Conservation (phyloP, 257 asterid genomes). For the Penstemon davidsonii region DNA sequence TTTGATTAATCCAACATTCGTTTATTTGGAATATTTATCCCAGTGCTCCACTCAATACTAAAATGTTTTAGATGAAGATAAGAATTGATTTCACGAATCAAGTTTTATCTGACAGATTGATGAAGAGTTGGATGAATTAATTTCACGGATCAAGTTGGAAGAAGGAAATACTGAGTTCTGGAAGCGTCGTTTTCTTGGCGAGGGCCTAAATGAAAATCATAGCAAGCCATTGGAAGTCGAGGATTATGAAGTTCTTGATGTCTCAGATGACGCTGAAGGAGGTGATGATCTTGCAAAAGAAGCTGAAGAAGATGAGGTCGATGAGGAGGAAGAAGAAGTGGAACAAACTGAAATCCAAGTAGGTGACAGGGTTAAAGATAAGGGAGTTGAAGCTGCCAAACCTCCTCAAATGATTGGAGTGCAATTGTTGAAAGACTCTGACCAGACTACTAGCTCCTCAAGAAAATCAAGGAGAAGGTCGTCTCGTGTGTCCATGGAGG, state of each 20-base stretch:
- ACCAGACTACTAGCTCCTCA: conserved; percentile 63
- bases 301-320: conserved; percentile 71
- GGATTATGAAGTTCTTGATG: conserved; percentile 53
- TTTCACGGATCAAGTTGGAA: conserved; percentile 84
- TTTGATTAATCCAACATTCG: conserved; percentile 9
- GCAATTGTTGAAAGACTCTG: conserved; percentile 84
- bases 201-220: conserved; percentile 66
- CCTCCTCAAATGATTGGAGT: conserved; percentile 98
- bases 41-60: conserved; percentile 9
- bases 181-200: conserved; percentile 95
- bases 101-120: conserved; percentile 54
- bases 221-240: conserved; percentile 57
- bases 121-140: conserved; percentile 88
- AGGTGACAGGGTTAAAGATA: conserved; percentile 71
- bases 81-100: background rate
- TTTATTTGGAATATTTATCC: conserved; percentile 7
- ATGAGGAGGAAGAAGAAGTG: conserved; percentile 78
- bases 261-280: conserved; percentile 57
- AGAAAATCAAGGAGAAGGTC: conserved; percentile 70
- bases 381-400: conserved; percentile 71
- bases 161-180: conserved; percentile 99
- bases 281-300: conserved; percentile 66
- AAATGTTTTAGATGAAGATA: conserved; percentile 8
- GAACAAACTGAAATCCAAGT: conserved; percentile 75
- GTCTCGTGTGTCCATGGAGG: conserved; percentile 71